Conservation (phyloP, 2,329 filamentous ascomycete species). For the Fusarium scirpi region DNA sequence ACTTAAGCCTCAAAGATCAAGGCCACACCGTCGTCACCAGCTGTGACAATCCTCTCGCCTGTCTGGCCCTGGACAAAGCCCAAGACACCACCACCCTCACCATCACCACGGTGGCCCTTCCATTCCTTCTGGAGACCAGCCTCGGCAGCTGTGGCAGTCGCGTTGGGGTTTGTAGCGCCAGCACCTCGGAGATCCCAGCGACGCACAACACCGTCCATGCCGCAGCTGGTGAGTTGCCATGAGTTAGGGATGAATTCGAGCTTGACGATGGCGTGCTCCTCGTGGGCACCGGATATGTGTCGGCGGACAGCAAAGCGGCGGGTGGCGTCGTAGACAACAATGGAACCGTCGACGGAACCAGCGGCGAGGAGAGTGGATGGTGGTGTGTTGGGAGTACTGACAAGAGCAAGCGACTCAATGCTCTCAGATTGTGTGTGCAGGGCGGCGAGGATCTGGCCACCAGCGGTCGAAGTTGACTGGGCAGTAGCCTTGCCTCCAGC, state of each 20-base stretch:
- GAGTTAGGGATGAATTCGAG: slow-evolving; percentile 81
- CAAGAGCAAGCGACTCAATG: slow-evolving; percentile 81
- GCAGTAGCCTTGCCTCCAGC: slow-evolving; percentile 51
- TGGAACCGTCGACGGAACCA: slow-evolving; percentile 78
- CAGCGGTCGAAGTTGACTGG: slow-evolving; percentile 53
- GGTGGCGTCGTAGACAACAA: slow-evolving; percentile 87
- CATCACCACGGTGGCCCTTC: slow-evolving; percentile 87
- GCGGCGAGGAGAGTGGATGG: slow-evolving; percentile 70
- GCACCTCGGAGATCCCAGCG: slow-evolving; percentile 83
- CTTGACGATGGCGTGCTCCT: slow-evolving; percentile 91
- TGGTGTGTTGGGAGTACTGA: slow-evolving; percentile 52
- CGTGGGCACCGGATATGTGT: slow-evolving; percentile 84
- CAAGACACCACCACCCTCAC: slow-evolving; percentile 88
- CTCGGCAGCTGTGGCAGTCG: slow-evolving; percentile 56
- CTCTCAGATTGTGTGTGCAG: slow-evolving; percentile 81
- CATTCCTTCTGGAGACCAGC: slow-evolving; percentile 84
- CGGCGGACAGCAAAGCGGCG: slow-evolving; percentile 88
- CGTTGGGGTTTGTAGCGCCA: slow-evolving; percentile 48
- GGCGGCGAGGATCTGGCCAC: slow-evolving; percentile 79
- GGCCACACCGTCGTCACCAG: slow-evolving; percentile 84
- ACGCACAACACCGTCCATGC: slow-evolving; percentile 91
- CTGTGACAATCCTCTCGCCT: slow-evolving; percentile 83
- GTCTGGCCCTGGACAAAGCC: slow-evolving; percentile 87
- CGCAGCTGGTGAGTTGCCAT: slow-evolving; percentile 86
- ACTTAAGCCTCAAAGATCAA: slow-evolving; percentile 72